A percentile compares a stretch with the other conserved stretches of the same genome.
These are phyloP conservation scores for Tetrapisispora phaffii DNA, from an alignment of 805 yeast species.

Conservation along the genomic window DNA sequence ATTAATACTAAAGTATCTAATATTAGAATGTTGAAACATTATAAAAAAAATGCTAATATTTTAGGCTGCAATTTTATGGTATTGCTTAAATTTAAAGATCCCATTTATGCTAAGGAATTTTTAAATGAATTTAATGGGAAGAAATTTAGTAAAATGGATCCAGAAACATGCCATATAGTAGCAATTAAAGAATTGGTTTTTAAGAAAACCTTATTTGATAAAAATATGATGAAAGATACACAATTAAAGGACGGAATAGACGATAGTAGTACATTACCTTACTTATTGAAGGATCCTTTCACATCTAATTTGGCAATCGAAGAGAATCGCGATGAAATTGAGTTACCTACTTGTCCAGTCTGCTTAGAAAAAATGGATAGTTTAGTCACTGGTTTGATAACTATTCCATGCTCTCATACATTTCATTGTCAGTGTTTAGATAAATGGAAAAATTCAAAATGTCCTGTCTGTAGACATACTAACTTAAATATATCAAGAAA, in stretches of 20 bases:
- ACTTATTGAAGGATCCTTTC: slow-evolving; percentile 64
- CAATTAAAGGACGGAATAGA: slow-evolving; percentile 16
- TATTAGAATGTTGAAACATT: slow-evolving; percentile 46
- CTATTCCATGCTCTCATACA: slow-evolving; percentile 88
- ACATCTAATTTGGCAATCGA: slow-evolving; percentile 27
- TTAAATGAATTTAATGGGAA: slow-evolving; percentile 59
- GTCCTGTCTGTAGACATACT: slow-evolving; percentile 85
- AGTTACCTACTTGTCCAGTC: slow-evolving; percentile 87
- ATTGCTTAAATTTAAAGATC: slow-evolving; percentile 58
- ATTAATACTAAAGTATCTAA: slow-evolving; percentile 51
- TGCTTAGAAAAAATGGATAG: slow-evolving; percentile 85
- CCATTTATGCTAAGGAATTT: slow-evolving; percentile 51
- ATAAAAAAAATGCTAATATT: slow-evolving; percentile 47
- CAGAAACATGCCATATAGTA: slow-evolving; percentile 73
- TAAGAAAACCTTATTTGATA: slow-evolving; percentile 19
- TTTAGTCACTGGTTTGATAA: slow-evolving; percentile 65
- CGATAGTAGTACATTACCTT: slow-evolving; percentile 38
- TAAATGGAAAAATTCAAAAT: slow-evolving; percentile 81
- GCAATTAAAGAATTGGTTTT: slow-evolving; percentile 53
- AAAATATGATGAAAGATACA: background rate
- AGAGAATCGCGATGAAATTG: slow-evolving; percentile 30
- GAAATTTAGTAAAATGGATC: slow-evolving; percentile 77
- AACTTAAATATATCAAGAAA: slow-evolving; percentile 29
- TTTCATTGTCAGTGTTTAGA: slow-evolving; percentile 83
- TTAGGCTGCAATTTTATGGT: slow-evolving; percentile 54